Percentiles rank a stretch among this genome's conserved stretches.
These are phyloP conservation scores for Pelagophyceae sp. DNA, from an alignment of 352 stramenopile genomes.

Conservation along the genomic window DNA sequence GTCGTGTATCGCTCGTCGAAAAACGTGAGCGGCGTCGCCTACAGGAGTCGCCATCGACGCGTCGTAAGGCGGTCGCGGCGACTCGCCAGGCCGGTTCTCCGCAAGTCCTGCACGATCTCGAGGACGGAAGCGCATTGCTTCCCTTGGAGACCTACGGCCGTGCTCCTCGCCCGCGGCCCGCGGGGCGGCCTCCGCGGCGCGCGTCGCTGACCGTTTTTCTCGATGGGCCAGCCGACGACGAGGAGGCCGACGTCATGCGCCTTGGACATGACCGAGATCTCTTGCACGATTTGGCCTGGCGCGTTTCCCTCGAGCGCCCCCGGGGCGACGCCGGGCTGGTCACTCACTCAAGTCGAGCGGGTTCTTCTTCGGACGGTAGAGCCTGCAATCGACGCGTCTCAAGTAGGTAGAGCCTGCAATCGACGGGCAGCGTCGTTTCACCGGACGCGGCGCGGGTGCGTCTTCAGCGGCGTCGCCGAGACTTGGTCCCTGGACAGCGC, in stretches of 20 bases:
- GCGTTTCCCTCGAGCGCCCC: no score
- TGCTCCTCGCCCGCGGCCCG: neutral
- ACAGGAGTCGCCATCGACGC: neutral
- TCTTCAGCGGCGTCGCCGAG: neutral
- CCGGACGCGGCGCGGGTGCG: neutral
- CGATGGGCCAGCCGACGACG: slow-evolving; percentile 9
- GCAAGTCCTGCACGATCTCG: neutral
- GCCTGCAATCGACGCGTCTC: no score
- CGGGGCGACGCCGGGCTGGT: no score
- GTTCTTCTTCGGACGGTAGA: neutral
- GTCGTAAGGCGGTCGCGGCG: neutral
- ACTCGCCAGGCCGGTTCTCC: neutral
- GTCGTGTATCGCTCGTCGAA: neutral
- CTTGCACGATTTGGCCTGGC: neutral
- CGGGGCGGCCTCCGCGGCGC: no score
- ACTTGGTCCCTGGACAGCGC: neutral
- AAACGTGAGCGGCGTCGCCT: neutral
- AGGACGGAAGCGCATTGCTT: neutral
- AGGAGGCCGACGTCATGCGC: neutral
- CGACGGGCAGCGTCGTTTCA: neutral
- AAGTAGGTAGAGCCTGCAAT: no score
- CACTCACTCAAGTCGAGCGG: no score
- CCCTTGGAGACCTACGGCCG: no score
- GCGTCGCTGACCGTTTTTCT: neutral
- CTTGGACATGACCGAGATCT: neutral